Evolutionary conservation across 2,329 filamentous ascomycete species (phyloP).

Genomic region (Colletotrichum noveboracense): DNA sequence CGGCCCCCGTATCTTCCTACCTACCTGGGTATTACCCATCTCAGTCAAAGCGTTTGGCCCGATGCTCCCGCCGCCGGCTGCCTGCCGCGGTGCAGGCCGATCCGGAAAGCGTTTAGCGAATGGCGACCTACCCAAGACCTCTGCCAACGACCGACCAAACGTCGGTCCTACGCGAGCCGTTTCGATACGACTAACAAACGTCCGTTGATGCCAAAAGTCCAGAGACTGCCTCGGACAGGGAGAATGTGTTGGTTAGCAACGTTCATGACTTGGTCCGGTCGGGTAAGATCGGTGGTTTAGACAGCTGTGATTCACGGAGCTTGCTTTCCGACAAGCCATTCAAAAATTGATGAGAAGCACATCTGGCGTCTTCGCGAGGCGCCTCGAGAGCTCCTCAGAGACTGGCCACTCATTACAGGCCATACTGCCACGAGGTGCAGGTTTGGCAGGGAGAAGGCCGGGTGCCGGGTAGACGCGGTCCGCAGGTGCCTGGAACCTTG

Average conservation of each 20-base stretch:
- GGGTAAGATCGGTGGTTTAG: neutral
- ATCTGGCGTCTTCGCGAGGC: neutral
- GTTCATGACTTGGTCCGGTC: neutral
- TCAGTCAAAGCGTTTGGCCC: neutral
- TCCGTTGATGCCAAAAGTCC: neutral
- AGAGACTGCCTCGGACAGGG: neutral
- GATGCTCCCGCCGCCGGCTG: neutral
- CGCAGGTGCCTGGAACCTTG: neutral
- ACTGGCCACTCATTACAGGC: neutral
- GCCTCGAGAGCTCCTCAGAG: neutral
- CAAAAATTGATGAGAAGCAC: neutral
- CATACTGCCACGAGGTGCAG: neutral
- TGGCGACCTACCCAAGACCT: neutral
- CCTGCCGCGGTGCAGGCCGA: neutral
- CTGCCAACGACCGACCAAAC: neutral
- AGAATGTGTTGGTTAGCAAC: neutral
- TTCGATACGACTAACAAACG: neutral
- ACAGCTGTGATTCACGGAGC: neutral
- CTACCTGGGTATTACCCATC: neutral
- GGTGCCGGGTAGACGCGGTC: neutral
- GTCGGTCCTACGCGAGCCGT: neutral
- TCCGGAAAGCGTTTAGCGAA: neutral
- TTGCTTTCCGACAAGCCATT: neutral
- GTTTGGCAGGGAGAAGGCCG: neutral
- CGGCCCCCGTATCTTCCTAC: neutral